Evolutionary conservation across 768 basidiomycete genomes (phyloP), one percentile per base, ranked within the genome.

Genomic region (Trametes gibbosa): DNA sequence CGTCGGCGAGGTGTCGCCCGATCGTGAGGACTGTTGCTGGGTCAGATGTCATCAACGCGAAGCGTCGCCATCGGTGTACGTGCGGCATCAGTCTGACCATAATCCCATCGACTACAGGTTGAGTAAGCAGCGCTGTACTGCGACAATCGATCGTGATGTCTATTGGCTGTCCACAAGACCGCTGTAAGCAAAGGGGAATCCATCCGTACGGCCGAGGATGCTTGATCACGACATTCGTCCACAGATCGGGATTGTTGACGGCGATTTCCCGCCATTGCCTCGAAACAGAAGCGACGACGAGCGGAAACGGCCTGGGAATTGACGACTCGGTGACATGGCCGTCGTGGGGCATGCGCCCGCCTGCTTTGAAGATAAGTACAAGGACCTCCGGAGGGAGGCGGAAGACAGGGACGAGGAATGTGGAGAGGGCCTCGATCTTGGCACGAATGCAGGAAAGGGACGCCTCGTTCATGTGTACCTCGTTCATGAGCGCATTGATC

Each of bases 141-240:
- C 66, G 63, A 35, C 59, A 62, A 50, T 68, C 66, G 45, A 68
- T 53, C 21, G 64, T 64, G 53, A 68, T 61, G 53, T 68, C 61
- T 17, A 68, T 55, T 13, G 53, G 54, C 12, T 47, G 60, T 10
- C 47, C 54, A 16, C 50, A 45, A 0, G 66, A 68, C 12, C 62
- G 59, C 17, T 59, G 49, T 13, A 68, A 54, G 9, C 63, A 58
- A 2, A 68, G 57, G 1, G 54, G 48, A 13, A 63, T 34, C 66
- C 66, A 68, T 9, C 45, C 51, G 43, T 51, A 53, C 13, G 64
- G 66, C 3, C 58, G 58, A 6, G 56, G 46, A 25, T 61, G 62
- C 25, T 55, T 51, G 60, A 68, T 59, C 25, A 55, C 45, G 52
- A 68, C 39, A 56, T 62, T 63, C 13, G 66, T 62, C 66, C 66